These are phyloP conservation scores for Alternaria solani DNA, from an alignment of 2,329 filamentous ascomycete species.

Conservation along the genomic window DNA sequence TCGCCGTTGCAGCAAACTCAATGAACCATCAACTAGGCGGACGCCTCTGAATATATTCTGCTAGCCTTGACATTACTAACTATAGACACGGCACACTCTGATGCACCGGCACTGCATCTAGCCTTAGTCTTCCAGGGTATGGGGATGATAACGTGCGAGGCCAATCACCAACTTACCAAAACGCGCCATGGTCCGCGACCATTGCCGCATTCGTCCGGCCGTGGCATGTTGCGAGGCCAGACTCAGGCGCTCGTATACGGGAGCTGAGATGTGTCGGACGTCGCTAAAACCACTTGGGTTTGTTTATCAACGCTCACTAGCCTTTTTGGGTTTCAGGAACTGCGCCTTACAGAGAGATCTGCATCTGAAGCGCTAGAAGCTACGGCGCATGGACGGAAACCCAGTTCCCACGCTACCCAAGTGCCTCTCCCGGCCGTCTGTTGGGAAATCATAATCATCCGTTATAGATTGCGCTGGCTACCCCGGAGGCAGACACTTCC, in stretches of 20 bases:
- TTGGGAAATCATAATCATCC: slow-evolving; percentile 20
- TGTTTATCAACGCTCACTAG: slow-evolving; percentile 20
- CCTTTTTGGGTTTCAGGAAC: slow-evolving; percentile 6
- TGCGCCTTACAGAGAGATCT: slow-evolving; percentile 10
- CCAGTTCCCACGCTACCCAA: slow-evolving; percentile 23
- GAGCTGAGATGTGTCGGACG: slow-evolving; percentile 13
- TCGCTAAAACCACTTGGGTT: slow-evolving; percentile 14
- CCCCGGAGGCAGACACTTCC: slow-evolving; percentile 3
- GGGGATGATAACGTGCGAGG: slow-evolving; percentile 8
- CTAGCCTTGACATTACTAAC: slow-evolving; percentile 2
- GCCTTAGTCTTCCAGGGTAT: background rate
- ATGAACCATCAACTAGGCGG: background rate
- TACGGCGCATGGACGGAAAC: slow-evolving; percentile 20
- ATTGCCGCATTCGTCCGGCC: slow-evolving; percentile 13
- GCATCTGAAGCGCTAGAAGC: slow-evolving; percentile 15
- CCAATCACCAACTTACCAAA: slow-evolving; percentile 9
- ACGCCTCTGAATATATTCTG: slow-evolving; percentile 4
- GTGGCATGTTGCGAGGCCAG: slow-evolving; percentile 5
- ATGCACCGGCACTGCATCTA: slow-evolving; percentile 5
- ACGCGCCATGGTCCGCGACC: slow-evolving; percentile 9
- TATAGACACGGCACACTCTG: slow-evolving; percentile 10
- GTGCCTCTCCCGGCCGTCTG: slow-evolving; percentile 20
- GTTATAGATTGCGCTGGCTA: slow-evolving; percentile 19
- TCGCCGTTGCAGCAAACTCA: background rate
- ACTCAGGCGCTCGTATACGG: slow-evolving; percentile 3